phyloP scores from a whole-genome alignment of 306 rosid genomes.

The Psophocarpus tetragonolobus region DNA sequence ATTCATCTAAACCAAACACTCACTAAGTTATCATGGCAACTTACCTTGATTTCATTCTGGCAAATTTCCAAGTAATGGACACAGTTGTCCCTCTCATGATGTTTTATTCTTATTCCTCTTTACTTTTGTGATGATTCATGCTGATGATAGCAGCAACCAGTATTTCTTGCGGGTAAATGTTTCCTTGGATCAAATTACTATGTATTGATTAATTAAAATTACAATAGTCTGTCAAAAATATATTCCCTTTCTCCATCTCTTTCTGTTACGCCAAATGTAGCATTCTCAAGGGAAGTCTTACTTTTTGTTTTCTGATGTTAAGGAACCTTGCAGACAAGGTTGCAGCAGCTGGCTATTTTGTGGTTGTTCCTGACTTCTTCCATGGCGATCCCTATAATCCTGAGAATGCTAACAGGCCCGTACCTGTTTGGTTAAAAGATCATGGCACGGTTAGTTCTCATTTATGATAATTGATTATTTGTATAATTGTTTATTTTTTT shows the following conservation, averaged over 20 bases:
- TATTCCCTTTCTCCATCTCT: background rate
- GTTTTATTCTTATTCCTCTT: background rate
- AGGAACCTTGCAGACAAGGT: slow-evolving; percentile 78
- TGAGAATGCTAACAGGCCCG: slow-evolving; percentile 44
- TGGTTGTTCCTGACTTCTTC: slow-evolving; percentile 65
- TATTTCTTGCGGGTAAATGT: background rate
- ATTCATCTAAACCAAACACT: too few relatives aligned
- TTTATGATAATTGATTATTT: background rate
- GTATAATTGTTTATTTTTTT: background rate
- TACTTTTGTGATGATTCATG: background rate
- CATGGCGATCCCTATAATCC: slow-evolving; percentile 59
- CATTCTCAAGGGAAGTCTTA: slow-evolving; percentile 9
- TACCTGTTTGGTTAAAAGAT: slow-evolving; percentile 55
- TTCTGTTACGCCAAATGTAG: background rate
- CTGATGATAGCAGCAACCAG: background rate
- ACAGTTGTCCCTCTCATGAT: background rate
- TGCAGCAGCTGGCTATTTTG: slow-evolving; percentile 73
- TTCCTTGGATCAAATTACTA: slow-evolving; percentile 1
- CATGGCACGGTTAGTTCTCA: slow-evolving; percentile 52
- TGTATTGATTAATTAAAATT: background rate
- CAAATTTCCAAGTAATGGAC: background rate
- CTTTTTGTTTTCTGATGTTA: slow-evolving; percentile 12
- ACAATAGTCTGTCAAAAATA: background rate
- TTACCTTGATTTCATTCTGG: background rate
- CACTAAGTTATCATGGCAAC: background rate